phyloP scores from a whole-genome alignment of 305 asterid species.

The Rubia tinctorum region DNA sequence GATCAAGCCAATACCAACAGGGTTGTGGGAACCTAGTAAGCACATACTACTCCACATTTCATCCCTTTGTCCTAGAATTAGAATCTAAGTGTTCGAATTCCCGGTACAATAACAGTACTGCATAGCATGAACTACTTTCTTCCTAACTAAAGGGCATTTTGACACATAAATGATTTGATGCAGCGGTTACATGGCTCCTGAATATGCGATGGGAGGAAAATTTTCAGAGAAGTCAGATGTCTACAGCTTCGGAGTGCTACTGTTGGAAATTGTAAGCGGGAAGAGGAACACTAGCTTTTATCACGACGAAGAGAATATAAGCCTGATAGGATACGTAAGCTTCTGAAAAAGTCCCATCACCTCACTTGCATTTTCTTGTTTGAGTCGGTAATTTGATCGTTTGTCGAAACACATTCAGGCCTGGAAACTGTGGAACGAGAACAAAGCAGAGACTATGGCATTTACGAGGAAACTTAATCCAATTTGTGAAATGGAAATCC shows the following conservation, averaged over 20 bases:
- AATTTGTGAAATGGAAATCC: neutral
- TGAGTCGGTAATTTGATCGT: no score
- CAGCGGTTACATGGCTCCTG: neutral
- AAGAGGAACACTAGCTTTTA: slow-evolving; percentile 8
- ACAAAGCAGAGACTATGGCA: neutral
- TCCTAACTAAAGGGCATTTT: no score
- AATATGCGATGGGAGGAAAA: slow-evolving; percentile 8
- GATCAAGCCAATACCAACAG: slow-evolving; percentile 1
- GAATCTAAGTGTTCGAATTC: no score
- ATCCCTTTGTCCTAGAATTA: no score
- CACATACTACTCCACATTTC: neutral
- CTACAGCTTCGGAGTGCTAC: slow-evolving; percentile 5
- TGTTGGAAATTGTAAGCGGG: slow-evolving; percentile 1
- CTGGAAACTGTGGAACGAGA: neutral
- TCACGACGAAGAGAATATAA: slow-evolving; percentile 9
- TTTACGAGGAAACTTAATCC: neutral
- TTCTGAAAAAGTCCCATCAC: neutral
- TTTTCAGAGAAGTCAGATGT: slow-evolving; percentile 10
- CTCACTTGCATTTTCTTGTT: neutral
- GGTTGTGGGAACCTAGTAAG: neutral
- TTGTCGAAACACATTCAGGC: neutral
- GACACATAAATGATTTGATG: neutral
- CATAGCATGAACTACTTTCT: no score
- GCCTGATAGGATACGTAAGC: slow-evolving; percentile 15
- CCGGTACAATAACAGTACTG: no score